Base-by-base conservation (phyloP, 495 filamentous ascomycete genomes). In the Lophiotrema nucula region DNA sequence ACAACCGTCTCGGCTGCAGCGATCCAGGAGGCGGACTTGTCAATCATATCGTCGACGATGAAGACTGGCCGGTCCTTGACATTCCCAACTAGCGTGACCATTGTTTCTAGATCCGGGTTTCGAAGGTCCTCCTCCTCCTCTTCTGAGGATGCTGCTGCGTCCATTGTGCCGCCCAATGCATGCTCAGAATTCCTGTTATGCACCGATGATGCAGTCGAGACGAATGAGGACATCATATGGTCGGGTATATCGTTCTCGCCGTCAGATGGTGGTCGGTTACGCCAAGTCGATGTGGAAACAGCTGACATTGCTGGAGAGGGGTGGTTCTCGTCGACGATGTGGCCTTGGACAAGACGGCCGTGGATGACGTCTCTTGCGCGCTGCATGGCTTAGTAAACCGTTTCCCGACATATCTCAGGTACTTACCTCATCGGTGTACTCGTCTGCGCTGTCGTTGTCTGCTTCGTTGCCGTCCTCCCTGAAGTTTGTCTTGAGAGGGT, bases 41-140 rank as follows among this genome's bases (percentile, higher is more conserved):
- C 93, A 64, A 98, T 97, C 88, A 98, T 96, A 72, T 98, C 93
- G 75, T 98, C 93, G 45, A 98, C 87, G 57, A 98, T 88, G 71
- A 98, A 86, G 33, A 97, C 93, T 1, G 88, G 83, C 51, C 86
- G 83, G 70, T 87, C 83, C 63, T 82, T 83, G 49, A 98, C 93
- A 60, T 97, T 89, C 56, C 93, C 93, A 27, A 98, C 95, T 47
- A 98, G 77, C 1, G 93, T 98, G 65, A 97, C 92, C 76, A 90
- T 97, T 70, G 89, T 88, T 71, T 98, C 93, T 33, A 90, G 76
- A 56, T 86, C 85, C 15, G 82, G 81, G 60, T 88, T 82, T 55
- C 82, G 80, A 46, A 87, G 80, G 16, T 82, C 83, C 56, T 89
- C 88, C 62, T 89, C 90, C 68, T 97, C 93, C 58, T 97, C 93